These are phyloP conservation scores for Melastoma candidum DNA, from an alignment of 441 rosid species.

Conservation along the genomic window DNA sequence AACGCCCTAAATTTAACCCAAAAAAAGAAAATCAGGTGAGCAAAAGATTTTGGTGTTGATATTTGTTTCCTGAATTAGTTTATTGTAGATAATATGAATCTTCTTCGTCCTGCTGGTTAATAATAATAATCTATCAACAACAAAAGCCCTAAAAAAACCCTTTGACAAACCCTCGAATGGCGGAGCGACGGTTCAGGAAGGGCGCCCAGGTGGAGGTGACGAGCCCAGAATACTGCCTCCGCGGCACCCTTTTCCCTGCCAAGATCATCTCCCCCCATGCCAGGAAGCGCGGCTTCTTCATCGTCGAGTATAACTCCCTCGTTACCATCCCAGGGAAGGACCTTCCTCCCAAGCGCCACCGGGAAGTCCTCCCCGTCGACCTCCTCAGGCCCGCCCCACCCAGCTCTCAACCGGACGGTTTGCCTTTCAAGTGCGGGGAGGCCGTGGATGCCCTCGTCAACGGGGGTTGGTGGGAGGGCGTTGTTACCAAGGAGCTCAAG, in stretches of 20 bases:
- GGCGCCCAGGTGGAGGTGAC: conserved; percentile 4
- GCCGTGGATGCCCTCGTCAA: conserved; percentile 14
- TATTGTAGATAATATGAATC: no score
- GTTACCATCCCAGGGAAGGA: neutral
- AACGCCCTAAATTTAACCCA: no score
- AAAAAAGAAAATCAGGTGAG: no score
- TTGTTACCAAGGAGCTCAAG: conserved; percentile 10
- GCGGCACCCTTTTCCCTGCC: conserved; percentile 3
- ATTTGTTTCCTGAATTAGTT: no score
- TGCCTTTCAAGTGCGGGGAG: no score
- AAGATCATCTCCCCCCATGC: neutral
- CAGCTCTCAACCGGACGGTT: neutral
- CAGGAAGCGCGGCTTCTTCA: neutral
- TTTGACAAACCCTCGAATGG: neutral
- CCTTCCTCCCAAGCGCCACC: neutral
- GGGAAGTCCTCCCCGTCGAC: neutral
- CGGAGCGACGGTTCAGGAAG: neutral
- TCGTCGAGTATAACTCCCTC: conserved; percentile 2
- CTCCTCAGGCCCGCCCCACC: conserved; percentile 5
- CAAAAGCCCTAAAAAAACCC: no score
- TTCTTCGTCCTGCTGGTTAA: no score
- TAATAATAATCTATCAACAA: no score
- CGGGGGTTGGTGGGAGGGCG: conserved; percentile 22
- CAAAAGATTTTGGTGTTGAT: no score
- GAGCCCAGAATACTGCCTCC: conserved; percentile 3